Evolutionary conservation across 2,329 filamentous ascomycete genomes (phyloP).

Genomic region (Neophaeococcomyces mojaviensis): DNA sequence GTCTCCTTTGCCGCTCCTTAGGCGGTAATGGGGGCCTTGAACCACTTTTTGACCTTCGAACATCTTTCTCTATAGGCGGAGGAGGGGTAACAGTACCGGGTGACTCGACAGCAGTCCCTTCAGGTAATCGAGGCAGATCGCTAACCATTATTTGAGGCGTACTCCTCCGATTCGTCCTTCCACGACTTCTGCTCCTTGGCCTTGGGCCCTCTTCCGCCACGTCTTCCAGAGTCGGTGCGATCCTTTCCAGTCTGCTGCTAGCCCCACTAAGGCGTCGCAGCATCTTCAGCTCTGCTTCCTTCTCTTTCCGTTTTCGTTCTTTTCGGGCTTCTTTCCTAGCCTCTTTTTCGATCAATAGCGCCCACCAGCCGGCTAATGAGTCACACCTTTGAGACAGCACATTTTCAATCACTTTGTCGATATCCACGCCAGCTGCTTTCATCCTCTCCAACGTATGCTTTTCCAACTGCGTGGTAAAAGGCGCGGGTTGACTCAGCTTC

Average conservation of each 20-base stretch:
- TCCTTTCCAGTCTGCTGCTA: slow-evolving; percentile 74
- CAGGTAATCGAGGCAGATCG: slow-evolving; percentile 70
- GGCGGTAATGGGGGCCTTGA: slow-evolving; percentile 75
- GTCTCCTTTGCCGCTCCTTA: slow-evolving; percentile 72
- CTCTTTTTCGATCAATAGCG: slow-evolving; percentile 87
- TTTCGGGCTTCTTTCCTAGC: slow-evolving; percentile 72
- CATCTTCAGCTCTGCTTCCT: slow-evolving; percentile 71
- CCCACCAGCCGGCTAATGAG: slow-evolving; percentile 91
- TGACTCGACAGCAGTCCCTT: slow-evolving; percentile 43
- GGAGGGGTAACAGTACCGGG: slow-evolving; percentile 45
- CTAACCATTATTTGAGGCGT: slow-evolving; percentile 54
- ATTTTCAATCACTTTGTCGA: slow-evolving; percentile 89
- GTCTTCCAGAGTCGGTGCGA: slow-evolving; percentile 68
- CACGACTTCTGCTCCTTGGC: slow-evolving; percentile 47
- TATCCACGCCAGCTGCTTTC: slow-evolving; percentile 87
- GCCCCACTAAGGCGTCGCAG: slow-evolving; percentile 78
- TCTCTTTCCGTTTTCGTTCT: slow-evolving; percentile 77
- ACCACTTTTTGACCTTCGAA: slow-evolving; percentile 66
- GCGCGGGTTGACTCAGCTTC: slow-evolving; percentile 68
- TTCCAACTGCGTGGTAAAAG: slow-evolving; percentile 79
- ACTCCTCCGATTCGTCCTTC: slow-evolving; percentile 69
- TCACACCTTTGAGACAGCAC: slow-evolving; percentile 87
- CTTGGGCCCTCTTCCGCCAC: slow-evolving; percentile 65
- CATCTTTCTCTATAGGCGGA: slow-evolving; percentile 71
- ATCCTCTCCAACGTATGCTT: slow-evolving; percentile 88